Percentiles rank a stretch among this genome's conserved stretches.
These are phyloP conservation scores for Kandelia obovata DNA, from an alignment of 345 rosid genomes.

Conservation along the genomic window DNA sequence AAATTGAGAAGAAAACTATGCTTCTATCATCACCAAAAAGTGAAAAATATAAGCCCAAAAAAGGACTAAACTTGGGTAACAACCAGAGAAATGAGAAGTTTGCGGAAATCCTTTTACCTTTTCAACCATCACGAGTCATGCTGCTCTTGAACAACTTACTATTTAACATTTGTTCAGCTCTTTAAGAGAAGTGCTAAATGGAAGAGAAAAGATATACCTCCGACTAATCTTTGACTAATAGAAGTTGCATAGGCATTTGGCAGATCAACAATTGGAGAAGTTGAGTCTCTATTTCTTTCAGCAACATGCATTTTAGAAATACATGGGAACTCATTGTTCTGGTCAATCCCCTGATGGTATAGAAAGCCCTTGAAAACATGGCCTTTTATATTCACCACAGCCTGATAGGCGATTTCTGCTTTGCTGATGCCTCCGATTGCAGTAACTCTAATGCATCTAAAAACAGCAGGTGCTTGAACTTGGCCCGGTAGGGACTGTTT, in stretches of 20 bases:
- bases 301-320: slow-evolving; percentile 26
- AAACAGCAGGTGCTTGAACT: slow-evolving; percentile 38
- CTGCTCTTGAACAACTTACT: too few relatives aligned
- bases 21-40: too few relatives aligned
- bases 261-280: slow-evolving; percentile 34
- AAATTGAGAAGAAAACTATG: too few relatives aligned
- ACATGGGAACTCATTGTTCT: slow-evolving; percentile 41
- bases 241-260: slow-evolving; percentile 27
- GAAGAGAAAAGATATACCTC: slow-evolving; percentile 24
- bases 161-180: neutral
- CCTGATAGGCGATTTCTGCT: slow-evolving; percentile 42
- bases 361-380: slow-evolving; percentile 52
- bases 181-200: neutral
- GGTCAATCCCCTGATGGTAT: slow-evolving; percentile 60
- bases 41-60: too few relatives aligned
- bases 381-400: slow-evolving; percentile 48
- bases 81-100: too few relatives aligned
- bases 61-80: too few relatives aligned
- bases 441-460: slow-evolving; percentile 45
- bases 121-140: too few relatives aligned
- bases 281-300: slow-evolving; percentile 25
- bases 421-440: slow-evolving; percentile 30
- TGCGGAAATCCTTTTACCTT: too few relatives aligned
- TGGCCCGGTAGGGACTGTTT: slow-evolving; percentile 40
- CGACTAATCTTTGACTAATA: slow-evolving; percentile 24